Base-by-base conservation (phyloP, 371 early-diverging fungal species). In the Mucor velutinosus region DNA sequence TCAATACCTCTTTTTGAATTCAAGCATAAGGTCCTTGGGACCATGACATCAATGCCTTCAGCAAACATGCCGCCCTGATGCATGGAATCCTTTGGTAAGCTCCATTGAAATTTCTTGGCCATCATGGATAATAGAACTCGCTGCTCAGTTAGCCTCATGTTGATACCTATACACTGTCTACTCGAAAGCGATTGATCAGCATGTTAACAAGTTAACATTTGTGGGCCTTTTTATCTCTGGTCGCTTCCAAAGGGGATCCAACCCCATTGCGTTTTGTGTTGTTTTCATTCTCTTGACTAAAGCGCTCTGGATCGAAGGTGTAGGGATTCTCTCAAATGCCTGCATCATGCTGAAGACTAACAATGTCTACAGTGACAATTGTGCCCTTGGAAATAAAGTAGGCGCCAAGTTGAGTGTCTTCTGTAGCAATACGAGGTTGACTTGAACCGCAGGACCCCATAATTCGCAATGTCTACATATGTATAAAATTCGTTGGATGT, bases 191-290 rank as follows among this genome's bases (percentile, higher is more conserved):
- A 43, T 6, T 6, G n/a, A 43, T 17, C 5, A 15, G 15, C 5
- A 17, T 17, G 6, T 43, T 17, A 0, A 17, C 15, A 6, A 4
- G 17, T 17, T 17, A 43, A 15, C n/a, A 15, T 17, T 5, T 17
- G 43, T n/a, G 15, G 15, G 15, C 5, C 17, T 43, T 1, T 45
- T 45, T 45, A 45, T 19, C 45, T 77, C 14, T 75, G 51, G 12
- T 87, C 88, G 32, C 70, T 71, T 64, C 84, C 73, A 63, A 88
- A 88, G 15, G 88, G 86, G 7, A 85, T 57, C 80, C 80, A 87
- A 29, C 69, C 33, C 73, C 71, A 11, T 21, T 49, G 43, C 33
- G 23, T 71, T 77, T 17, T 75, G 57, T 29, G 62, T 56, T 12
- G 72, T 70, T 12, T 63, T 73, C 74, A 19, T 76, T 73, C 23